A percentile compares a stretch with the other conserved stretches of the same genome.
Conservation (phyloP, 192 early-diverging fungal species). For the Coemansia sp. region DNA sequence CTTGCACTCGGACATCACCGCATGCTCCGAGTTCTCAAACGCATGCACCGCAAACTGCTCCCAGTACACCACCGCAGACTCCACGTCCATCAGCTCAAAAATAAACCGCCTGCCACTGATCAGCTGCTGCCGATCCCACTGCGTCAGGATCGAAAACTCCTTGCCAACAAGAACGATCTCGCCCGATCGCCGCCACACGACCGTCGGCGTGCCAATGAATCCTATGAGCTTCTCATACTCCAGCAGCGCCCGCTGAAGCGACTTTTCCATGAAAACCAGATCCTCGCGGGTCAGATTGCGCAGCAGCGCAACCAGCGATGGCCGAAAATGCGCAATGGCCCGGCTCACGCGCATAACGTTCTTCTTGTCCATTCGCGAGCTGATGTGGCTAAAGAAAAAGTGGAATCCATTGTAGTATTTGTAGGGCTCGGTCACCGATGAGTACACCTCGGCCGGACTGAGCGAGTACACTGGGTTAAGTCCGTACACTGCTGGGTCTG, state of each 20-base stretch:
- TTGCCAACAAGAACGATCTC: slow-evolving; percentile 95
- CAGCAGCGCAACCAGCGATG: slow-evolving; percentile 89
- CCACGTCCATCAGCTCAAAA: slow-evolving; percentile 85
- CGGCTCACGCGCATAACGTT: slow-evolving; percentile 89
- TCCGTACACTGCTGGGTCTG: slow-evolving; percentile 50
- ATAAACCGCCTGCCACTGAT: slow-evolving; percentile 55
- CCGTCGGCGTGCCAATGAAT: slow-evolving; percentile 93
- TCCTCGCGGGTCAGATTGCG: slow-evolving; percentile 95
- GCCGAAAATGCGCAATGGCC: slow-evolving; percentile 85
- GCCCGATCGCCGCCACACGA: slow-evolving; percentile 95
- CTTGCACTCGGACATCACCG: slow-evolving; percentile 87
- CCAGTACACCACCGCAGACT: slow-evolving; percentile 93
- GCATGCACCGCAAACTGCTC: slow-evolving; percentile 90
- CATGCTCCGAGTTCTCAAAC: slow-evolving; percentile 89
- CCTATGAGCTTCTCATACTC: slow-evolving; percentile 96
- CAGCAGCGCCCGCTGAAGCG: slow-evolving; percentile 88
- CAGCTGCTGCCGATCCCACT: slow-evolving; percentile 85
- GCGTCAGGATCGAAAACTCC: slow-evolving; percentile 91
- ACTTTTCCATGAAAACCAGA: slow-evolving; percentile 95
- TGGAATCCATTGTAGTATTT: slow-evolving; percentile 94
- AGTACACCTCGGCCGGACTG: slow-evolving; percentile 69
- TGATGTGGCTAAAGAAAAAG: slow-evolving; percentile 80
- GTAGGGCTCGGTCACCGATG: slow-evolving; percentile 76
- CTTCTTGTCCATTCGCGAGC: slow-evolving; percentile 81
- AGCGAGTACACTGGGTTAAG: slow-evolving; percentile 51